Conservation (phyloP, 2,329 filamentous ascomycete genomes). For the Epichloe sylvatica region DNA sequence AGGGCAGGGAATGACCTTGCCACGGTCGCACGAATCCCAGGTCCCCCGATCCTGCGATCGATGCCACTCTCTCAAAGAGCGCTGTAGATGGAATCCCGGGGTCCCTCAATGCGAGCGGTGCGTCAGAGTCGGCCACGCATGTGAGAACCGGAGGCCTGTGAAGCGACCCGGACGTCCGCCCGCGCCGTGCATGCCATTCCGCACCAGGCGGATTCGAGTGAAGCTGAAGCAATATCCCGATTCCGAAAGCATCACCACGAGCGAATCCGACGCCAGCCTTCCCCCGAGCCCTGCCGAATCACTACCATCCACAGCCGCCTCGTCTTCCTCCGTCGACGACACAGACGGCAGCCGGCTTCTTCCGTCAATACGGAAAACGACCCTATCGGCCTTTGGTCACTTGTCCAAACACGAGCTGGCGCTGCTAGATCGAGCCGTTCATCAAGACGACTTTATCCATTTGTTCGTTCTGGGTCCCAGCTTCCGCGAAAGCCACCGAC, state of each 20-base stretch:
- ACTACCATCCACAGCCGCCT: neutral
- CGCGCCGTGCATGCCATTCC: neutral
- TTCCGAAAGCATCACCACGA: neutral
- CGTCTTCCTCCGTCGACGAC: neutral
- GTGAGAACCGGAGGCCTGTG: conserved; percentile 7
- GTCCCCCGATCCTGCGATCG: conserved; percentile 12
- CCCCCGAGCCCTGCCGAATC: neutral
- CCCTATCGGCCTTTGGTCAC: neutral
- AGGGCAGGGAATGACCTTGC: neutral
- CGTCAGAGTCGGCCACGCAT: conserved; percentile 9
- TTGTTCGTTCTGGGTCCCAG: conserved; percentile 11
- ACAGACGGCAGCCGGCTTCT: neutral
- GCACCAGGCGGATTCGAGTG: neutral
- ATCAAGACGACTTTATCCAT: conserved; percentile 8
- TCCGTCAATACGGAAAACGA: neutral
- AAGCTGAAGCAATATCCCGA: neutral
- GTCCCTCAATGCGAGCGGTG: conserved; percentile 11
- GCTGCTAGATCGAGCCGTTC: conserved; percentile 7
- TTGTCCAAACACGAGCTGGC: conserved; percentile 1
- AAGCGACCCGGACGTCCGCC: conserved; percentile 9
- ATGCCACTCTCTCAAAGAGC: conserved; percentile 14
- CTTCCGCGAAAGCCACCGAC: conserved; percentile 10
- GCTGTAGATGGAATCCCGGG: conserved; percentile 9
- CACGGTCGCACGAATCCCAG: conserved; percentile 1
- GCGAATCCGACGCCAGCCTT: neutral